phyloP scores from a whole-genome alignment of 768 basidiomycete genomes.

The Panaeolus cyanescens region DNA sequence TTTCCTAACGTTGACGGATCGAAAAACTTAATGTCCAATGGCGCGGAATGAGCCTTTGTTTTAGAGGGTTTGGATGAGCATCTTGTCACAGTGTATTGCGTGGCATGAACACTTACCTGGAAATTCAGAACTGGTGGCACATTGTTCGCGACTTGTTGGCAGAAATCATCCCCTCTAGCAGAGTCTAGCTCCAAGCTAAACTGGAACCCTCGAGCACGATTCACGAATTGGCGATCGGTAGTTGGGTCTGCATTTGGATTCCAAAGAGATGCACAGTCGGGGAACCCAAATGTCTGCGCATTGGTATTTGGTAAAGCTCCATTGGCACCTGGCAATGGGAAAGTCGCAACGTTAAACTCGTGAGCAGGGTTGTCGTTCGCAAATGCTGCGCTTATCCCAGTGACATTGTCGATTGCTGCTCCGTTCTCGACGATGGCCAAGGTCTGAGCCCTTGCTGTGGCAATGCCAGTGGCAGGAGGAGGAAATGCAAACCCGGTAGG shows the following conservation, averaged over 20 bases:
- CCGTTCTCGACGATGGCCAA: conserved; percentile 46
- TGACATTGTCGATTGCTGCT: conserved; percentile 42
- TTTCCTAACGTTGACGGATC: conserved; percentile 8
- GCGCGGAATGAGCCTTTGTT: conserved; percentile 46
- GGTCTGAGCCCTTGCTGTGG: conserved; percentile 5
- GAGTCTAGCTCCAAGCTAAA: conserved; percentile 39
- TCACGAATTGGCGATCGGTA: conserved; percentile 38
- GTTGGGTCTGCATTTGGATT: conserved; percentile 41
- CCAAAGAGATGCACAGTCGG: conserved; percentile 46
- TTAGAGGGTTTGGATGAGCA: neutral
- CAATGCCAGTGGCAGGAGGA: conserved; percentile 9
- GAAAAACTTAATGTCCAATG: conserved; percentile 48
- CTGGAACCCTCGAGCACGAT: conserved; percentile 32
- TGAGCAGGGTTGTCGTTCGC: conserved; percentile 49
- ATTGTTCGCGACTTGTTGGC: conserved; percentile 34
- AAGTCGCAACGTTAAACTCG: conserved; percentile 33
- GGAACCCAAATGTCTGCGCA: conserved; percentile 37
- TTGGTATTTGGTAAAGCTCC: conserved; percentile 2
- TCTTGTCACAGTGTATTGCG: no score
- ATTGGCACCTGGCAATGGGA: conserved; percentile 6
- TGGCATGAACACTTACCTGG: conserved; percentile 30
- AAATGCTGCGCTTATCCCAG: conserved; percentile 37
- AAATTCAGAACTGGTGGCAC: conserved; percentile 38
- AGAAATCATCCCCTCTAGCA: conserved; percentile 33
- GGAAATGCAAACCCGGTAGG: conserved; percentile 43